Percentiles rank a stretch among this genome's conserved stretches.
Conservation (phyloP, 139 green algal species). For the Chlorella sp. region DNA sequence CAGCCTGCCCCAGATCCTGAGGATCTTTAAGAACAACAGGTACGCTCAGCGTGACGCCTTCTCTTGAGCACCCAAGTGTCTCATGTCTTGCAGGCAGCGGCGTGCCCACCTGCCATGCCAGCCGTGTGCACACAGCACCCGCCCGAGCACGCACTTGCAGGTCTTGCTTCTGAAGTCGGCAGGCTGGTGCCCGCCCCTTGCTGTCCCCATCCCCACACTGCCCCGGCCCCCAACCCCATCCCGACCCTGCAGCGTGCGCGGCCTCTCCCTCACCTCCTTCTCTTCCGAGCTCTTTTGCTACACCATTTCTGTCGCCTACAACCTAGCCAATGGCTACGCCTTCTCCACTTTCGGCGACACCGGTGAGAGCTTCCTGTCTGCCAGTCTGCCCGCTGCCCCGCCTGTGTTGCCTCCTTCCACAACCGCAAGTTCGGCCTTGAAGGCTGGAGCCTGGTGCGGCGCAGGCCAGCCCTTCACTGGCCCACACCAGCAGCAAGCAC, state of each 20-base stretch:
- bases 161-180: background rate
- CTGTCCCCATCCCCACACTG: background rate
- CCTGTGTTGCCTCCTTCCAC: background rate
- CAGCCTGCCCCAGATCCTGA: conserved; percentile 72
- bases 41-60: background rate
- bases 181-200: background rate
- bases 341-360: conserved; percentile 26
- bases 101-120: background rate
- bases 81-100: background rate
- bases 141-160: too few relatives aligned
- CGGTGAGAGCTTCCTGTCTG: background rate
- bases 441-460: background rate
- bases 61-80: background rate
- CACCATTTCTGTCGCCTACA: conserved; percentile 74
- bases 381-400: background rate
- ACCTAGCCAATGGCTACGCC: conserved; percentile 9
- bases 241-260: conserved; percentile 53
- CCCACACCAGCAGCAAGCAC: background rate
- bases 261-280: conserved; percentile 69
- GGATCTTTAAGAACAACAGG: conserved; percentile 58
- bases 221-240: background rate
- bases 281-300: conserved; percentile 75
- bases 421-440: background rate
- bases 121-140: background rate
- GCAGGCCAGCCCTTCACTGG: background rate